Evolutionary conservation across 1,139 yeast species (phyloP).

Genomic region (Yamadazyma epiphylla): DNA sequence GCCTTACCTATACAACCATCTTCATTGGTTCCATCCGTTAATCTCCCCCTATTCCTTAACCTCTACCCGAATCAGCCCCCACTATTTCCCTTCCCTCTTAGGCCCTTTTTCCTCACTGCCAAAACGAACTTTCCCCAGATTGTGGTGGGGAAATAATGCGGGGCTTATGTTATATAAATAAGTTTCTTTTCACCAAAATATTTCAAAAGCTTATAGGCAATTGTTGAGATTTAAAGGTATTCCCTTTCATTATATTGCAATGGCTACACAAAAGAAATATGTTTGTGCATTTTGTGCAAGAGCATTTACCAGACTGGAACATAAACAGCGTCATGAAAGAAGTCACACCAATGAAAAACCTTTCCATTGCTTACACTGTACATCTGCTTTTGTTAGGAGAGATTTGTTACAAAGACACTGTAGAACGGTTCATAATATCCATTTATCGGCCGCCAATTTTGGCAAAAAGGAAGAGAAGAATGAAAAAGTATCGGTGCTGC

Average conservation of each 20-base stretch:
- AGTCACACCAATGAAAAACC: slow-evolving; percentile 85
- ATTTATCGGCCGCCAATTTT: slow-evolving; percentile 6
- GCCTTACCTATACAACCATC: too few relatives aligned
- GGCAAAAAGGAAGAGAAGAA: slow-evolving; percentile 5
- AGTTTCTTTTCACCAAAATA: too few relatives aligned
- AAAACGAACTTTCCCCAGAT: too few relatives aligned
- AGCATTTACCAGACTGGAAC: slow-evolving; percentile 79
- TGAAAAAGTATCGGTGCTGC: too few relatives aligned
- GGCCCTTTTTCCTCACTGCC: too few relatives aligned
- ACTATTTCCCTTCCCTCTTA: too few relatives aligned
- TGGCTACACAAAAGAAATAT: slow-evolving; percentile 57
- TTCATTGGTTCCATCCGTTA: too few relatives aligned
- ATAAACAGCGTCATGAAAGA: slow-evolving; percentile 76
- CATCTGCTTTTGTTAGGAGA: slow-evolving; percentile 70
- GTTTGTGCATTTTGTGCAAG: slow-evolving; percentile 79
- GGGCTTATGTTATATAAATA: slow-evolving; percentile 3
- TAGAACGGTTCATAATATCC: slow-evolving; percentile 63
- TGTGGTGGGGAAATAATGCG: slow-evolving; percentile 7
- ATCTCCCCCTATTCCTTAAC: too few relatives aligned
- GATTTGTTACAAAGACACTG: slow-evolving; percentile 75
- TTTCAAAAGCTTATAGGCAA: too few relatives aligned
- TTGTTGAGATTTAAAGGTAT: slow-evolving; percentile 10
- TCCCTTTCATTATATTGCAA: slow-evolving; percentile 13
- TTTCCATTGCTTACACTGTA: slow-evolving; percentile 68
- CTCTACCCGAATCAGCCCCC: too few relatives aligned